phyloP scores from a whole-genome alignment of 2,329 filamentous ascomycete species.

The Calonectria ilicicola region DNA sequence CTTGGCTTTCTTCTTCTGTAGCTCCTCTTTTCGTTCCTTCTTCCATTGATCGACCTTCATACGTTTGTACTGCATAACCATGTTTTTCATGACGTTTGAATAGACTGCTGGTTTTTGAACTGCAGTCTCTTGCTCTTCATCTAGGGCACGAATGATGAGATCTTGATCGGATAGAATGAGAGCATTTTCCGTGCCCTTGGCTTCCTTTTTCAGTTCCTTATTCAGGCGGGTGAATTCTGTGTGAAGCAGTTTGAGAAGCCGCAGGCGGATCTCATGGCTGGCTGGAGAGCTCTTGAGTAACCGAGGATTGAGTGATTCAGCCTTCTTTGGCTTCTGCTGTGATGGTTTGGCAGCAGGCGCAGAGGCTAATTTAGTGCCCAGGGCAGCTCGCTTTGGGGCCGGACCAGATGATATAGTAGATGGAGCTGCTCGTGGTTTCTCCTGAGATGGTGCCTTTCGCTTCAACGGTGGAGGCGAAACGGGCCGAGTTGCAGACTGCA shows the following conservation, averaged over 20 bases:
- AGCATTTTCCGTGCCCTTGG: conserved; percentile 59
- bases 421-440: conserved; percentile 13
- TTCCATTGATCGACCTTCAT: conserved; percentile 82
- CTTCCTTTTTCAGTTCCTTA: conserved; percentile 66
- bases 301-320: conserved; percentile 75
- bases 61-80: conserved; percentile 79
- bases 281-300: conserved; percentile 70
- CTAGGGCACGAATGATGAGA: conserved; percentile 75
- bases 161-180: conserved; percentile 73
- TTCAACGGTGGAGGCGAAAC: conserved; percentile 51
- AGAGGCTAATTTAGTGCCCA: conserved; percentile 32
- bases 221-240: conserved; percentile 77
- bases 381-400: conserved; percentile 14
- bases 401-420: conserved; percentile 19
- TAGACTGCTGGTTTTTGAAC: conserved; percentile 78
- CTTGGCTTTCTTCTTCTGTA: conserved; percentile 44
- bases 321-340: conserved; percentile 41
- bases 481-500: conserved; percentile 42
- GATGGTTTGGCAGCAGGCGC: conserved; percentile 28
- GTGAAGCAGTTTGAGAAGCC: conserved; percentile 73
- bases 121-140: conserved; percentile 84
- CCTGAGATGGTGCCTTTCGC: conserved; percentile 31
- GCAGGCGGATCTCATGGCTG: conserved; percentile 66
- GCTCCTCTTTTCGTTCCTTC: conserved; percentile 62
- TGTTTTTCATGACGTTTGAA: conserved; percentile 84